phyloP scores from a whole-genome alignment of 1,284 basidiomycete genomes.

The Puccinia hordei region DNA sequence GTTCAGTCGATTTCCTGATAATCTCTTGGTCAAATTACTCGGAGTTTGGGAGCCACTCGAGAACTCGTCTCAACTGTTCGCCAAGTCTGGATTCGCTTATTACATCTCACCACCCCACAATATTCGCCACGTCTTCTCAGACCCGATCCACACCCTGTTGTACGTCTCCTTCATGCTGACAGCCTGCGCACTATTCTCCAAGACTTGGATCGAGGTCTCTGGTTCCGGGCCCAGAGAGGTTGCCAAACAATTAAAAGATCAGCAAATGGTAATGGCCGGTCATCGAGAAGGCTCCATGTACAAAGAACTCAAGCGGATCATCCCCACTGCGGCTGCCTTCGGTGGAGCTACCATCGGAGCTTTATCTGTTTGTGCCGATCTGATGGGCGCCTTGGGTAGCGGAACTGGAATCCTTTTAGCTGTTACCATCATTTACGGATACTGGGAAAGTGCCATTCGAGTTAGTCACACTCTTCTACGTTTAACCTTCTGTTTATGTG shows the following conservation, averaged over 20 bases:
- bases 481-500: not conserved
- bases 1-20: conserved; percentile 82
- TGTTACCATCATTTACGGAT: conserved; percentile 94
- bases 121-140: conserved; percentile 78
- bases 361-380: conserved; percentile 89
- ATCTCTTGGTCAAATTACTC: conserved; percentile 83
- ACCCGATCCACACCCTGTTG: conserved; percentile 88
- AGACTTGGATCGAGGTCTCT: conserved; percentile 99
- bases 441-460: conserved; percentile 60
- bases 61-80: conserved; percentile 86
- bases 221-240: conserved; percentile 93
- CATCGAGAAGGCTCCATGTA: conserved; percentile 97
- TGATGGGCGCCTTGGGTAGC: conserved; percentile 92
- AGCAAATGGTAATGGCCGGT: conserved; percentile 97
- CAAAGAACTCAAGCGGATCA: conserved; percentile 96
- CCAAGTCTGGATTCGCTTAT: conserved; percentile 87
- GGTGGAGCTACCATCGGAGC: conserved; percentile 93
- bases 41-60: conserved; percentile 97
- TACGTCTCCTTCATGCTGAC: conserved; percentile 92
- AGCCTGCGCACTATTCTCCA: conserved; percentile 94
- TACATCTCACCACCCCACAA: conserved; percentile 97
- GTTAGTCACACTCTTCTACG: conserved; percentile 3
- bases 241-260: conserved; percentile 97
- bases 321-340: conserved; percentile 94
- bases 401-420: conserved; percentile 98